These are phyloP conservation scores for Dittrichia graveolens DNA, from an alignment of 129 eudicot genomes.

Conservation along the genomic window DNA sequence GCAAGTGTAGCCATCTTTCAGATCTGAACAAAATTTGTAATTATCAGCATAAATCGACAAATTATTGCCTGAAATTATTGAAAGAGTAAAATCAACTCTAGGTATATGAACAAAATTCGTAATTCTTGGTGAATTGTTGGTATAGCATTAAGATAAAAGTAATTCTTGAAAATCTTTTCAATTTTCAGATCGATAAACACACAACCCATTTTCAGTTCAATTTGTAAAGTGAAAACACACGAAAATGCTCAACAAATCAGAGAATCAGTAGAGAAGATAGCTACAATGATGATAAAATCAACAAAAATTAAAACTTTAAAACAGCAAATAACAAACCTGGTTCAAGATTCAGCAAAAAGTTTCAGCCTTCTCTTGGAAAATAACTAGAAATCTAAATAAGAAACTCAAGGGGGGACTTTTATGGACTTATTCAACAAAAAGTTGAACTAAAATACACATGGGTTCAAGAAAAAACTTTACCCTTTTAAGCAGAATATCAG, in stretches of 20 bases:
- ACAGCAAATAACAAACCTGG: background rate
- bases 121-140: constrained; percentile 5
- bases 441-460: background rate
- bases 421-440: constrained; percentile 28
- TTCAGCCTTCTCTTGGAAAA: background rate
- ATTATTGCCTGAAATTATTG: background rate
- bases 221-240: background rate
- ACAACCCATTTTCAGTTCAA: background rate
- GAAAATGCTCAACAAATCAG: background rate
- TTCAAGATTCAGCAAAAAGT: constrained; percentile 13
- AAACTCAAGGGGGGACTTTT: constrained; percentile 9
- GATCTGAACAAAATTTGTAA: background rate
- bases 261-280: background rate
- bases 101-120: background rate
- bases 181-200: constrained; percentile 13
- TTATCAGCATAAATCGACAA: background rate
- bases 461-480: constrained; percentile 15
- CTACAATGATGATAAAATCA: constrained; percentile 7
- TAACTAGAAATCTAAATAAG: background rate
- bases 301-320: background rate
- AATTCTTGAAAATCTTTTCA: background rate
- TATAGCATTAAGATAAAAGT: background rate
- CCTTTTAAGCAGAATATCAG: constrained; percentile 15
- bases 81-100: background rate
- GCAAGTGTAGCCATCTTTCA: constrained; percentile 69